Evolutionary conservation across 108 stramenopile species (phyloP), one percentile per base, ranked within the genome.

Genomic region (Poteriospumella lacustris): DNA sequence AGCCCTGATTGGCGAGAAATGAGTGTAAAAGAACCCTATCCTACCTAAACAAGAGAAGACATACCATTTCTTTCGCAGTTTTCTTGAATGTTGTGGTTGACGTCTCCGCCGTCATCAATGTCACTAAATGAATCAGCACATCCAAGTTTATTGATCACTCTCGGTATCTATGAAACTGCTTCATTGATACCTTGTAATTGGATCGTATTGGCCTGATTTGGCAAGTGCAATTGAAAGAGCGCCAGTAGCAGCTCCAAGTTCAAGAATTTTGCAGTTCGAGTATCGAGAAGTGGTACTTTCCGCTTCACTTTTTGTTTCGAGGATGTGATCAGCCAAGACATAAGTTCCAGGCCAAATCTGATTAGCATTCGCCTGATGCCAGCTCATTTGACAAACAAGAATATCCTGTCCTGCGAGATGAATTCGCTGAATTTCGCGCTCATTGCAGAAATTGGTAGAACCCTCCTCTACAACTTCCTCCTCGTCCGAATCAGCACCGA

Each of bases 321-420:
- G 36, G 40, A 67, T 41, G 19, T 40, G 19, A 19, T 67, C 64
- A 12, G 31, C 31, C 31, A 67, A 67, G 19, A 19, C 19, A 33
- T 15, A 67, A 19, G 64, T 33, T 67, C 64, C 64, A 40, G 64
- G 64, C 64, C 64, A 67, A 33, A 67, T 41, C 40, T 67, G 36
- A 33, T 67, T 67, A 15, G 64, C 64, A 67, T 67, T 67, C 12
- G 64, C 64, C 19, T 33, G 15, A 67, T 67, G 64, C 64, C 64
- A 67, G 19, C 19, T 19, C 36, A 67, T 40, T 33, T 67, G 64
- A 9, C 64, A 19, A 12, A 67, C 40, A 31, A 19, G 12, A 12
- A 67, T 15, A 12, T 67, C 47, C 47, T 15, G 9, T 19, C 47
- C 47, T 15, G 15, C 47, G 9, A 52, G 19, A 19, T 15, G 15